phyloP scores from a whole-genome alignment of 495 filamentous ascomycete genomes.

The Aspergillus diversus region DNA sequence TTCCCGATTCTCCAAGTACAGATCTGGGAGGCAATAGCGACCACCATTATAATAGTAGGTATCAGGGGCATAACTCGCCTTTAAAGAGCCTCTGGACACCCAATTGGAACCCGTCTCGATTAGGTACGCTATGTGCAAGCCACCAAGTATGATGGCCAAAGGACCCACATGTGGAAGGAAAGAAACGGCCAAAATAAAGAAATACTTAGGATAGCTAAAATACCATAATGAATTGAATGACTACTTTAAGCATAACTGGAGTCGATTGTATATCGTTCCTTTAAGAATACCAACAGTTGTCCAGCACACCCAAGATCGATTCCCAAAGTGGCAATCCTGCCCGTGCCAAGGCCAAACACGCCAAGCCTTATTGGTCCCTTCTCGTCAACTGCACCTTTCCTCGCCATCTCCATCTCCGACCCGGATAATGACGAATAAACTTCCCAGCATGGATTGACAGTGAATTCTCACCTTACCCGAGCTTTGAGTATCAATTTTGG shows the following conservation, averaged over 20 bases:
- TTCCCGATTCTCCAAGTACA: too few species aligned
- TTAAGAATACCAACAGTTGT: too few species aligned
- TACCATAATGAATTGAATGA: not conserved
- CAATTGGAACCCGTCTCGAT: too few species aligned
- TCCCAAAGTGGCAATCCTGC: constrained; percentile 39
- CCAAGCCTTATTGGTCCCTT: not conserved
- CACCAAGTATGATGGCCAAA: too few species aligned
- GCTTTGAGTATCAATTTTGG: not conserved
- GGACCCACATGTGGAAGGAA: too few species aligned
- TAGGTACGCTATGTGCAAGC: too few species aligned
- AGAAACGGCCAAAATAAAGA: too few species aligned
- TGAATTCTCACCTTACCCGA: not conserved
- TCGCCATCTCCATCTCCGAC: not conserved
- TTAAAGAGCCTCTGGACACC: too few species aligned
- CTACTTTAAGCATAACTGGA: not conserved
- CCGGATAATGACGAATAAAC: not conserved
- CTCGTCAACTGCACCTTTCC: not conserved
- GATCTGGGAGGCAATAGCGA: too few species aligned
- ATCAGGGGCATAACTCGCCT: too few species aligned
- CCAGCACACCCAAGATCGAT: constrained; percentile 30
- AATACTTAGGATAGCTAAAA: not conserved
- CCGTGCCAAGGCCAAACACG: constrained; percentile 43
- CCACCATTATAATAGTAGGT: too few species aligned
- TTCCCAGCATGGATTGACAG: not conserved
- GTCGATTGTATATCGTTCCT: not conserved